Conservation (phyloP, 805 yeast genomes). For the Blastobotrys attinorum region DNA sequence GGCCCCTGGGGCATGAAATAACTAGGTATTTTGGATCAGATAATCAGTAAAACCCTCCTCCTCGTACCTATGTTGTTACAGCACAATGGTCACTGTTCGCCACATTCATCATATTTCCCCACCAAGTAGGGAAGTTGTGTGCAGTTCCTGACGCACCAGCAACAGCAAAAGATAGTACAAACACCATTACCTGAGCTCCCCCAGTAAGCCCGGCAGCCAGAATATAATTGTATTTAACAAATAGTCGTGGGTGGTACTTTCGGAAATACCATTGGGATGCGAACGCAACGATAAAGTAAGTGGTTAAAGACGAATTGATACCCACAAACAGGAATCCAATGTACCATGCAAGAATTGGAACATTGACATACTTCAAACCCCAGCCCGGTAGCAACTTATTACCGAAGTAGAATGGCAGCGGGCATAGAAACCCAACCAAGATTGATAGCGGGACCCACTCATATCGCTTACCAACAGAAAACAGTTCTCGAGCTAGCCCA, state of each 20-base stretch:
- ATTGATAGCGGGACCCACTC: conserved; percentile 27
- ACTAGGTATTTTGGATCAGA: no score
- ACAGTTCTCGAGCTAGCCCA: conserved; percentile 29
- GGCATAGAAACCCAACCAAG: conserved; percentile 25
- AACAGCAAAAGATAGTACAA: conserved; percentile 28
- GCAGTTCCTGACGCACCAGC: conserved; percentile 29
- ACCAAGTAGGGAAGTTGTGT: conserved; percentile 28
- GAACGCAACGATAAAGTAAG: conserved; percentile 32
- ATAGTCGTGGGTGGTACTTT: conserved; percentile 37
- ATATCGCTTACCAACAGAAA: conserved; percentile 25
- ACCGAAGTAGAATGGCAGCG: conserved; percentile 26
- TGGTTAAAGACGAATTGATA: conserved; percentile 29
- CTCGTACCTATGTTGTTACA: no score
- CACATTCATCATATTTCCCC: no score
- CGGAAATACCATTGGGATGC: conserved; percentile 40
- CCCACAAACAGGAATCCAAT: conserved; percentile 28
- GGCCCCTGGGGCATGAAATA: no score
- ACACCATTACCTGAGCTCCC: conserved; percentile 35
- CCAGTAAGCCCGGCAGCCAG: conserved; percentile 43
- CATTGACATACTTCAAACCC: conserved; percentile 23
- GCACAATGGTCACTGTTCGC: no score
- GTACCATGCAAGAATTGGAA: conserved; percentile 28
- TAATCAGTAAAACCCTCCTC: no score
- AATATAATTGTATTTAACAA: conserved; percentile 46
- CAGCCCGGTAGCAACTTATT: conserved; percentile 26